Conservation (phyloP, 352 stramenopile species). For the Pythium utonaiense region DNA sequence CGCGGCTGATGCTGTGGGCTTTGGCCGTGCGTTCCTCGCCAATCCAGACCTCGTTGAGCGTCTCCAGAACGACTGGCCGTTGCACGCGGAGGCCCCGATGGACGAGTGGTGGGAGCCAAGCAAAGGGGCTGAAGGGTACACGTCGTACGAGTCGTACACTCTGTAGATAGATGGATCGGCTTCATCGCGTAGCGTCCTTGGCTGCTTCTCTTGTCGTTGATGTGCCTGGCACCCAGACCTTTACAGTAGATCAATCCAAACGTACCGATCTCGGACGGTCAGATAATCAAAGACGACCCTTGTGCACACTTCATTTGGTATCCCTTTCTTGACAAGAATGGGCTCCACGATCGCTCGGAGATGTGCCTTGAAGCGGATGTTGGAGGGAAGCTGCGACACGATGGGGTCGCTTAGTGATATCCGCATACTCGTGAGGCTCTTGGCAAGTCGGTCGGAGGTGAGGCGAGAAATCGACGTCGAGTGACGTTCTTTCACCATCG, state of each 20-base stretch:
- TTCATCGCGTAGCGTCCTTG: no score
- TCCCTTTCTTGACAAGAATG: background rate
- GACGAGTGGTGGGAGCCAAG: background rate
- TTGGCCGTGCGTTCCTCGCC: slow-evolving; percentile 35
- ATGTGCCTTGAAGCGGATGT: background rate
- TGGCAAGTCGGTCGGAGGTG: background rate
- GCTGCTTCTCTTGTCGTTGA: no score
- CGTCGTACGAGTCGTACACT: background rate
- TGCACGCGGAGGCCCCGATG: slow-evolving; percentile 21
- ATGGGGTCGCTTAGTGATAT: background rate
- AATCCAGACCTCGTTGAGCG: slow-evolving; percentile 36
- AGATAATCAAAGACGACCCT: background rate
- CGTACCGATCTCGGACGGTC: background rate
- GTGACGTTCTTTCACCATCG: slow-evolving; percentile 7
- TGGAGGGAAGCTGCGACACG: background rate
- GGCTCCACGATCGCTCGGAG: background rate
- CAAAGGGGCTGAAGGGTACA: background rate
- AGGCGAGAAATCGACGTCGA: background rate
- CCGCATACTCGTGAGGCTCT: background rate
- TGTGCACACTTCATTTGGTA: slow-evolving; percentile 1
- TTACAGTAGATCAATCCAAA: slow-evolving; percentile 10
- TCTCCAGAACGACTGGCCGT: slow-evolving; percentile 23
- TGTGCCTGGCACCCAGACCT: no score
- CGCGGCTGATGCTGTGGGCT: slow-evolving; percentile 25
- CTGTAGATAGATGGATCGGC: background rate